Evolutionary conservation across 2,329 filamentous ascomycete genomes (phyloP).

Genomic region (Fusarium papillatum): DNA sequence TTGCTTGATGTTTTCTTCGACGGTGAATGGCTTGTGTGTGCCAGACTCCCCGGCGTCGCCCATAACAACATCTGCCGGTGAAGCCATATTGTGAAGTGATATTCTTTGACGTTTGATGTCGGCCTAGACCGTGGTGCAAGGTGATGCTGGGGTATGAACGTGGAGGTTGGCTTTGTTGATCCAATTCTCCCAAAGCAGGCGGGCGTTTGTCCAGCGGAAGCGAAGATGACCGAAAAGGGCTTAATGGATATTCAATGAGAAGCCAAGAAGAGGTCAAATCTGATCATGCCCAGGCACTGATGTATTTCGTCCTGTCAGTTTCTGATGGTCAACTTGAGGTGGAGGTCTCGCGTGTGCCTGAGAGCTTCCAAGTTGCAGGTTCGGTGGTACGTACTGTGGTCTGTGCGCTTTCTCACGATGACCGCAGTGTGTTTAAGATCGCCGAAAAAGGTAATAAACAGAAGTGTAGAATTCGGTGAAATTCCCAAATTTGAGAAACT

Average conservation of each 20-base stretch:
- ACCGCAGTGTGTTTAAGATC: neutral
- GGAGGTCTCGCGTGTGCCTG: neutral
- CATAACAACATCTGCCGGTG: constrained; percentile 50
- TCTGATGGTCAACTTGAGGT: neutral
- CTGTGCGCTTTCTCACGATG: neutral
- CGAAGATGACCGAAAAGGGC: neutral
- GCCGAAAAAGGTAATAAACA: neutral
- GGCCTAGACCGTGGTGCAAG: neutral
- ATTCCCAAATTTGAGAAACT: neutral
- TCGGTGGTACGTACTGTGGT: neutral
- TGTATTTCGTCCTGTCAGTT: neutral
- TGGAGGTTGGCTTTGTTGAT: neutral
- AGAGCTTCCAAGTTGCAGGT: neutral
- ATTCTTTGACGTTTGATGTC: neutral
- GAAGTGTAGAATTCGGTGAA: neutral
- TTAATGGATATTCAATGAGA: neutral
- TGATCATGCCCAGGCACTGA: neutral
- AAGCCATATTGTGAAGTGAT: constrained; percentile 43
- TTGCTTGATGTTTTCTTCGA: constrained; percentile 84
- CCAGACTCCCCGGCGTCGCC: constrained; percentile 40
- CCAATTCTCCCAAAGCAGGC: neutral
- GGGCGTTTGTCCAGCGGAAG: neutral
- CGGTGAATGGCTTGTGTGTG: constrained; percentile 70
- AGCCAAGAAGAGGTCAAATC: neutral
- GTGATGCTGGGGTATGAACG: neutral